Base-by-base conservation (phyloP, 2,329 filamentous ascomycete genomes). In the Periglandula ipomoeae region DNA sequence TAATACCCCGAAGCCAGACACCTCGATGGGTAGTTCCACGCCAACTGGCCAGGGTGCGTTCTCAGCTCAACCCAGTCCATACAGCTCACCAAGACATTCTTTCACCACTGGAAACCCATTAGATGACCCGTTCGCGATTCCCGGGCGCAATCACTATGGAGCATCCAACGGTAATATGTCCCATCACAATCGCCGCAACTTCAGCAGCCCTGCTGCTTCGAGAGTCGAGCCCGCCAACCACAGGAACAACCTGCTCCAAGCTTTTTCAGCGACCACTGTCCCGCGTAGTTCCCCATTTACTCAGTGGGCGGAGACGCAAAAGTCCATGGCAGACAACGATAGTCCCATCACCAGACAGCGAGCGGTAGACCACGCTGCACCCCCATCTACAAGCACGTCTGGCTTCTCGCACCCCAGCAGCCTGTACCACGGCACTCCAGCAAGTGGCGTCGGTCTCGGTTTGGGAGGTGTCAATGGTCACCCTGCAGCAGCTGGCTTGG, bases 381-480 rank as follows among this genome's bases (percentile, higher is more conserved):
- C 52, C 53, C 51, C 49, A 51, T 61, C 60, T 10, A 67, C 69
- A 1, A 58, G 59, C 5, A 52, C 59, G 6, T 63, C 60, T 13
- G 57, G 53, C 6, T 78, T 78, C 53, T 73, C 75, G 13, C 65
- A 76, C 48, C 62, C 66, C 1, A 78, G 74, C 58, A 77, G 73
- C 53, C 55, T 79, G 20, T 76, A 74, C 49, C 69, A 67, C 37
- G 70, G 74, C 30, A 75, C 73, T 5, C 73, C 73, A 1, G 55
- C 53, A 5, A 61, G 60, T 34, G 59, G 56, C 13, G 11, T 52
- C 34, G 48, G 48, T 3, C 44, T 50, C 20, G 53, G 48, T 3
- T 37, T 51, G 24, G 35, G 24, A 30, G 24, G 2, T 23, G 37
- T 20, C 13, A 55, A 54, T 49, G 55, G 53, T 7, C 49, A 54